A percentile compares a stretch with the other conserved stretches of the same genome.
Conservation (phyloP, 768 basidiomycete species). For the Tephrocybe rancida region DNA sequence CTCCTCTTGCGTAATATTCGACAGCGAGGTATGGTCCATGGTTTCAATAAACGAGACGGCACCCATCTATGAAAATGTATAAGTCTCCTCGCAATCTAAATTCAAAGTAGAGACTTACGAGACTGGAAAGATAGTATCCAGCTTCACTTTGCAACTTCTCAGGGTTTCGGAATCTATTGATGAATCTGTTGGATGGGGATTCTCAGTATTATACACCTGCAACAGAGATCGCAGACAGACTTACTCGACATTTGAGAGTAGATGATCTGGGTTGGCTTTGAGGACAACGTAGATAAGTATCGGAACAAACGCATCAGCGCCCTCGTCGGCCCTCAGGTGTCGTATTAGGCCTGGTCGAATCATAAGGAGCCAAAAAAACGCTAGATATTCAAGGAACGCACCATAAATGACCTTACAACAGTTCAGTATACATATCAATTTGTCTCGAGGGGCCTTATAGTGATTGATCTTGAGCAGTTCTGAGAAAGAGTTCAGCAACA, state of each 20-base stretch:
- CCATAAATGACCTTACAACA: conserved; percentile 99
- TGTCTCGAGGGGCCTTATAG: conserved; percentile 98
- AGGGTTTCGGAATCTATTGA: conserved; percentile 92
- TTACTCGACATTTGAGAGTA: conserved; percentile 95
- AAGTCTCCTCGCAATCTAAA: not conserved
- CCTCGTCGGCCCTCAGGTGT: conserved; percentile 81
- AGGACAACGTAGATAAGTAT: conserved; percentile 93
- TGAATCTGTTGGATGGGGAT: conserved; percentile 61
- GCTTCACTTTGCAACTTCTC: conserved; percentile 91
- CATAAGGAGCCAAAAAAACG: conserved; percentile 6
- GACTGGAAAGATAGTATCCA: conserved; percentile 94
- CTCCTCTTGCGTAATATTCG: conserved; percentile 91
- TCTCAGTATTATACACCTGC: not conserved
- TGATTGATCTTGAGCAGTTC: conserved; percentile 97
- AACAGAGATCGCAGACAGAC: conserved; percentile 24
- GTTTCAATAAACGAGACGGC: conserved; percentile 98
- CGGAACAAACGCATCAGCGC: conserved; percentile 94
- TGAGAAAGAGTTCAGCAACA: conserved; percentile 26
- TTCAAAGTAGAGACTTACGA: conserved; percentile 46
- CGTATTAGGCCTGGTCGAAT: conserved; percentile 76
- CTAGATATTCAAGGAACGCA: conserved; percentile 37
- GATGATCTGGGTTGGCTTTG: conserved; percentile 90
- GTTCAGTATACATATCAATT: conserved; percentile 96
- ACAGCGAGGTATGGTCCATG: conserved; percentile 94
- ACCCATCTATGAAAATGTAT: conserved; percentile 65